Conservation (phyloP, 176 grass and related monocot species). For the Puya raimondii region DNA sequence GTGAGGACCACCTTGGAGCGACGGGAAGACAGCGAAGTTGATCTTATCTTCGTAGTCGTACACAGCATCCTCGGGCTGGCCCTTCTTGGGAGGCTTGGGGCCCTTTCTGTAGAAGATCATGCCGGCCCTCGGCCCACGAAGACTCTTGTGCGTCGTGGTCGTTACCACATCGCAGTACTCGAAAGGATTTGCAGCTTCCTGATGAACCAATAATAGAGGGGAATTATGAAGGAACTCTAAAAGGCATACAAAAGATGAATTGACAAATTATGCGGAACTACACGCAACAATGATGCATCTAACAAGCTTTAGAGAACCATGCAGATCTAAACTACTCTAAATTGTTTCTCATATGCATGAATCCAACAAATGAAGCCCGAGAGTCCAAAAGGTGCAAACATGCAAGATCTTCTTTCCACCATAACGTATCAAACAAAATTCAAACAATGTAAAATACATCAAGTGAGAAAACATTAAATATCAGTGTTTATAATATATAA, state of each 20-base stretch:
- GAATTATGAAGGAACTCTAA: slow-evolving; percentile 1
- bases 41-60: slow-evolving; percentile 95
- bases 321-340: not conserved
- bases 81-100: slow-evolving; percentile 93
- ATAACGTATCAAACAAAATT: too few relatives aligned
- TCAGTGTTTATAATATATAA: not conserved
- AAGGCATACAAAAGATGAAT: not conserved
- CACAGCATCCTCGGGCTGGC: slow-evolving; percentile 77
- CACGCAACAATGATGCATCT: not conserved
- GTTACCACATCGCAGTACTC: slow-evolving; percentile 93
- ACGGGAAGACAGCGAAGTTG: slow-evolving; percentile 94
- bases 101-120: slow-evolving; percentile 99
- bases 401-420: too few relatives aligned
- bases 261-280: not conserved
- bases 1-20: slow-evolving; percentile 96
- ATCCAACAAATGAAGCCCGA: not conserved
- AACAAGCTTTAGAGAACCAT: not conserved
- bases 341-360: not conserved
- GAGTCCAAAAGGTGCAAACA: not conserved
- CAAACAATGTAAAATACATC: not conserved
- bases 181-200: slow-evolving; percentile 97
- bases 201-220: not conserved
- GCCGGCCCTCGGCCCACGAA: slow-evolving; percentile 80
- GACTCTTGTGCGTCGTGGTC: slow-evolving; percentile 93
- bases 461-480: not conserved